Base-by-base conservation (phyloP, 495 filamentous ascomycete genomes). In the Xylaria scruposa region DNA sequence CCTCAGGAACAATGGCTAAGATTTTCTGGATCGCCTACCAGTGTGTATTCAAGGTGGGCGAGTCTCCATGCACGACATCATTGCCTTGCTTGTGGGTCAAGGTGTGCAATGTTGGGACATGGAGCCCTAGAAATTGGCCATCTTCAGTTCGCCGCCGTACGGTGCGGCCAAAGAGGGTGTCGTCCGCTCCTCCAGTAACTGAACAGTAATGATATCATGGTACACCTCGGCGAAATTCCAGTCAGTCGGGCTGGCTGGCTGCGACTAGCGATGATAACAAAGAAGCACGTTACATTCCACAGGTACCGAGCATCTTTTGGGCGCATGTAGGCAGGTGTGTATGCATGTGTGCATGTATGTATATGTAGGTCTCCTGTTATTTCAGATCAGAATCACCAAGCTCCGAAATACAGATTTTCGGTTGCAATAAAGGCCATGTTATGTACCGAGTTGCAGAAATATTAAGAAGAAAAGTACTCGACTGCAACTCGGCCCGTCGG, bases 41-140 rank as follows among this genome's bases (percentile, higher is more conserved):
- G 44, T 53, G 33, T 60, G 36, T 56, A 53, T 56, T 46, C 44
- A 64, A 33, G 44, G 70, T 47, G 26, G 44, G 40, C 61, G 31
- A 72, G 70, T 62, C 70, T 65, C 63, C 53, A 72, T 72, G 70
- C 70, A 72, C 70, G 53, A 72, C 70, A 72, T 60, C 59, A 56
- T 67, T 29, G 67, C 70, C 70, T 66, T 67, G 49, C 62, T 60
- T 40, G 70, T 72, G 70, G 42, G 70, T 60, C 47, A 67, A 61
- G 54, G 53, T 66, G 54, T 66, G 29, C 36, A 61, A 7, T 33
- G 42, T 24, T 42, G 47, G 31, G 59, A 64, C 59, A 24, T 56
- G 68, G 53, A 36, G 68, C 47, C 56, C 68, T 26, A 49, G 56
- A 64, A 56, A 49, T 63, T 46, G 36, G 47, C 60, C 68, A 70